Base-by-base conservation (phyloP, 1,284 basidiomycete species). In the Leccinum solheimii region DNA sequence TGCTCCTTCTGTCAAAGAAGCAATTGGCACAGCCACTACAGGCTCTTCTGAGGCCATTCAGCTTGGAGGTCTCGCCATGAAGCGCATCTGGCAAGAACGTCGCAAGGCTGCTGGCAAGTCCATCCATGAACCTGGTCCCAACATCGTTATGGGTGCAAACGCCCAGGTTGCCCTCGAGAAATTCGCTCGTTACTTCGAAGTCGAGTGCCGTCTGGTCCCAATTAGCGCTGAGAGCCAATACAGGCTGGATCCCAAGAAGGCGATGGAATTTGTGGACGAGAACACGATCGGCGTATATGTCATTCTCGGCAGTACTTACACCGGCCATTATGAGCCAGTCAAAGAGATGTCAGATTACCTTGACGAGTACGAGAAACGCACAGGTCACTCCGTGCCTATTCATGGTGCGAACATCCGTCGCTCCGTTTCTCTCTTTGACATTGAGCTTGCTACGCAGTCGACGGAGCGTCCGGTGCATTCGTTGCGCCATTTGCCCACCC, bases 1-100 rank as follows among this genome's bases (percentile, higher is more conserved):
- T 71, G 94, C 92, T 0, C 91, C 91, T 10, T 84, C 86, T 38
- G 76, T 83, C 7, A 82, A 86, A 62, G 79, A 88, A 59, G 91
- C 93, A 0, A 86, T 95, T 59, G 94, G 94, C 7, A 97, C 95
- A 0, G 95, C 96, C 0, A 97, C 95, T 3, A 97, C 95, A 1
- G 96, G 96, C 7, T 95, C 92, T 0, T 95, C 88, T 3, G 95
- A 97, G 76, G 95, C 94, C 2, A 94, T 96, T 69, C 93, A 95
- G 77, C 89, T 97, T 7, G 95, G 94, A 16, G 95, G 95, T 51
- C 84, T 98, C 21, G 94, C 96, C 16, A 92, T 98, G 87, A 98
- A 98, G 80, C 91, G 90, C 70, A 83, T 88, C 55, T 98, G 96
- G 96, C 95, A 98, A 76, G 87, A 87, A 65, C 88, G 86, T 72